Evolutionary conservation across 108 stramenopile genomes (phyloP).

Genomic region (Craspedostauros australis): DNA sequence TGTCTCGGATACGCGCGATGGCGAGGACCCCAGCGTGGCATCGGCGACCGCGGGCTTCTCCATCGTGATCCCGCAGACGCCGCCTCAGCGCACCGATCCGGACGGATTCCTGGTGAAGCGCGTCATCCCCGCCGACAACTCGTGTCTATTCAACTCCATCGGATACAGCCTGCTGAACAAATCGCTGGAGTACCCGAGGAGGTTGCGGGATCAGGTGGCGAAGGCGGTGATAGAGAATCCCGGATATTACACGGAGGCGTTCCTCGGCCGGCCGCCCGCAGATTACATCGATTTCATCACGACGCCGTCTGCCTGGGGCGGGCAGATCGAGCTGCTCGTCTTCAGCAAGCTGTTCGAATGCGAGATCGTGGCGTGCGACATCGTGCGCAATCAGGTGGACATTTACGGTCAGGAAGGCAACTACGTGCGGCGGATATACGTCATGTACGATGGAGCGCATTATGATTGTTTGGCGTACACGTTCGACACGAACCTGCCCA

Average conservation of each 20-base stretch:
- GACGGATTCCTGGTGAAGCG: constrained; percentile 13
- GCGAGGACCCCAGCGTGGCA: neutral
- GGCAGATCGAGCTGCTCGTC: constrained; percentile 13
- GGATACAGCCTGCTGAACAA: constrained; percentile 4
- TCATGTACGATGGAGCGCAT: constrained; percentile 18
- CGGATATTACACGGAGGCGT: constrained; percentile 8
- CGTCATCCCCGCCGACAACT: constrained; percentile 19
- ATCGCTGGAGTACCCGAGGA: neutral
- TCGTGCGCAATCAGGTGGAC: constrained; percentile 14
- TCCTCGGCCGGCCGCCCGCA: constrained; percentile 2
- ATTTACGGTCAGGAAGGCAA: constrained; percentile 10
- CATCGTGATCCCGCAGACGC: too few relatives aligned
- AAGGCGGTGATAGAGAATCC: constrained; percentile 12
- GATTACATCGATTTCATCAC: constrained; percentile 14
- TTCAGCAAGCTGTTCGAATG: constrained; percentile 9
- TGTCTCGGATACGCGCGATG: constrained; percentile 6
- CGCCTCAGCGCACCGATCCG: constrained; percentile 9
- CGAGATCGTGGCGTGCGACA: constrained; percentile 16
- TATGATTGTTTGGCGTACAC: constrained; percentile 19
- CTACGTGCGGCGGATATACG: constrained; percentile 14
- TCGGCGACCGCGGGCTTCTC: too few relatives aligned
- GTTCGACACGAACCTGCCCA: constrained; percentile 6
- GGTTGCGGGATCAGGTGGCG: constrained; percentile 5
- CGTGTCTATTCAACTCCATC: constrained; percentile 17
- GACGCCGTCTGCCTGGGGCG: constrained; percentile 13